These are phyloP conservation scores for Phytophthora sp. DNA, from an alignment of 352 stramenopile species.

Conservation along the genomic window DNA sequence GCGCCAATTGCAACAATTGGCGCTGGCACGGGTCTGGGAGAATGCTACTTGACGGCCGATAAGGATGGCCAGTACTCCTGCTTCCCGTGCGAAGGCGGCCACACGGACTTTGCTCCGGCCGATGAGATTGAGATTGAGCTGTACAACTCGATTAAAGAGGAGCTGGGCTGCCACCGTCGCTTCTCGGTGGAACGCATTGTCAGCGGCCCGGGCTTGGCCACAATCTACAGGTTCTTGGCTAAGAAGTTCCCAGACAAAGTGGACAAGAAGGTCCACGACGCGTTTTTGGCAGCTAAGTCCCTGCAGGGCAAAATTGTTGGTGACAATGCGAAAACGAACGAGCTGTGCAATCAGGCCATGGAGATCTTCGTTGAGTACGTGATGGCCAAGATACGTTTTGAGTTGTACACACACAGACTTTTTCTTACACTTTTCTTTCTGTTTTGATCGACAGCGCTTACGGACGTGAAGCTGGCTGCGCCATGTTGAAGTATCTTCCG, in stretches of 20 bases:
- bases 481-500: constrained; percentile 95
- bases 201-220: constrained; percentile 94
- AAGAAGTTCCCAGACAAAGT: constrained; percentile 91
- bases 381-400: not conserved
- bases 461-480: constrained; percentile 93
- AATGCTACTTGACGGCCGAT: constrained; percentile 95
- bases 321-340: constrained; percentile 84
- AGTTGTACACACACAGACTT: constrained; percentile 1
- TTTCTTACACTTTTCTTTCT: constrained; percentile 11
- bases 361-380: constrained; percentile 94
- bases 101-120: constrained; percentile 95
- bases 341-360: constrained; percentile 90
- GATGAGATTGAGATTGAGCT: constrained; percentile 90
- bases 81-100: constrained; percentile 94
- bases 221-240: constrained; percentile 96
- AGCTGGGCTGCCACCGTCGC: constrained; percentile 86
- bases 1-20: constrained; percentile 96
- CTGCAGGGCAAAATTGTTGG: constrained; percentile 87
- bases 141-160: constrained; percentile 82
- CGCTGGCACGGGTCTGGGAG: constrained; percentile 95
- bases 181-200: constrained; percentile 97
- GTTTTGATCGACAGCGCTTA: constrained; percentile 73
- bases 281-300: constrained; percentile 65
- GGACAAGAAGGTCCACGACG: constrained; percentile 76
- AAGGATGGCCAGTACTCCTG: constrained; percentile 90